Evolutionary conservation across 2,329 filamentous ascomycete genomes (phyloP).

Genomic region (Xylaria sp.): DNA sequence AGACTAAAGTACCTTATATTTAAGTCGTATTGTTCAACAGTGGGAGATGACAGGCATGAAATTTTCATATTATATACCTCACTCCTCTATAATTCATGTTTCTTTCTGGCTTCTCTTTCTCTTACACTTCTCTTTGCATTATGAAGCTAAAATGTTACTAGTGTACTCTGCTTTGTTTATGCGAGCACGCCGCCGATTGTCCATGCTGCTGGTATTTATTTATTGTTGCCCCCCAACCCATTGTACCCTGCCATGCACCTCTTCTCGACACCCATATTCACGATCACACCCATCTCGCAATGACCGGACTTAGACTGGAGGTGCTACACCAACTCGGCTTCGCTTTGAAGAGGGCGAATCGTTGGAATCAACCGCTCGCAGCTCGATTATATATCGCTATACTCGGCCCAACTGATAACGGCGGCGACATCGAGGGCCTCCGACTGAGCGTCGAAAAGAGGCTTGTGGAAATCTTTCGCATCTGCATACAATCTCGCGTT

Average conservation of each 20-base stretch:
- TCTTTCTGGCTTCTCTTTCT: too few species aligned
- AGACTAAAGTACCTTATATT: too few species aligned
- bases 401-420: neutral
- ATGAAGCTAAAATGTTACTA: too few species aligned
- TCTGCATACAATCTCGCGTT: conserved; percentile 5
- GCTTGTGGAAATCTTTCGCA: conserved; percentile 14
- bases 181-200: too few species aligned
- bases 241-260: neutral
- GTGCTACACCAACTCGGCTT: conserved; percentile 10
- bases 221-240: neutral
- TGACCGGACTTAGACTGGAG: neutral
- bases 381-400: conserved; percentile 1
- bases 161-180: too few species aligned
- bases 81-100: too few species aligned
- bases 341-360: neutral
- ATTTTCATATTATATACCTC: too few species aligned
- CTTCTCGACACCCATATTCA: neutral
- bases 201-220: too few species aligned
- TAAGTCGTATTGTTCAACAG: too few species aligned
- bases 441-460: conserved; percentile 3
- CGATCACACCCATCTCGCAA: neutral
- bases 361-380: neutral
- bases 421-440: neutral
- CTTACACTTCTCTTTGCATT: too few species aligned
- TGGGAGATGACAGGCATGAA: too few species aligned